These are phyloP conservation scores for Sugiyamaella castrensis DNA, from an alignment of 1,139 yeast genomes.

Conservation along the genomic window DNA sequence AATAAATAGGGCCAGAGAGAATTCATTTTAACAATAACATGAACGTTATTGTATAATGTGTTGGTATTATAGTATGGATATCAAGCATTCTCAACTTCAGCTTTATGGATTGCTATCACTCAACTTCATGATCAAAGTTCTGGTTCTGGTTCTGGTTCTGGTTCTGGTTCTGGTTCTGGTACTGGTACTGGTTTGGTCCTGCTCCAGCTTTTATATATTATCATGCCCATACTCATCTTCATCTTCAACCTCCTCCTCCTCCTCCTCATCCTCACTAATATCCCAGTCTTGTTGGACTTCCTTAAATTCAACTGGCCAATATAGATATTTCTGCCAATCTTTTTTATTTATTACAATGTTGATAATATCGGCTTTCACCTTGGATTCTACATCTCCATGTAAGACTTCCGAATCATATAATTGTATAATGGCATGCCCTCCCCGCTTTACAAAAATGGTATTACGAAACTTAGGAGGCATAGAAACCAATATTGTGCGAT, in stretches of 20 bases:
- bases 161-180: background rate
- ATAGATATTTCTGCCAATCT: slow-evolving; percentile 38
- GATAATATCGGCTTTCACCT: slow-evolving; percentile 37
- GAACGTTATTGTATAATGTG: background rate
- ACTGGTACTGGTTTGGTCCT: background rate
- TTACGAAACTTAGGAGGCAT: slow-evolving; percentile 40
- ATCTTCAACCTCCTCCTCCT: slow-evolving; percentile 14
- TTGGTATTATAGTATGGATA: too few relatives aligned
- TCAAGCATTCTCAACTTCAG: background rate
- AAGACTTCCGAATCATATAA: slow-evolving; percentile 26
- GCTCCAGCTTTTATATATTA: background rate
- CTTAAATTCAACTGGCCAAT: slow-evolving; percentile 39
- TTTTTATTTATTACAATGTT: slow-evolving; percentile 37
- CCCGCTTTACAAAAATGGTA: slow-evolving; percentile 39
- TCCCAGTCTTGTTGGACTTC: slow-evolving; percentile 27
- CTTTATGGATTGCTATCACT: background rate
- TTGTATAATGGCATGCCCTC: slow-evolving; percentile 38
- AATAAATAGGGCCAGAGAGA: background rate
- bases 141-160: background rate
- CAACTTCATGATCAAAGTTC: background rate
- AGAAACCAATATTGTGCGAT: slow-evolving; percentile 29
- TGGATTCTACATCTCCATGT: slow-evolving; percentile 18
- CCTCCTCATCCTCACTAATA: slow-evolving; percentile 27
- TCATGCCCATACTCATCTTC: slow-evolving; percentile 12
- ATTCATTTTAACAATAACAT: background rate